Evolutionary conservation across 2,329 filamentous ascomycete genomes (phyloP).

Genomic region (Cladosporium phlei): DNA sequence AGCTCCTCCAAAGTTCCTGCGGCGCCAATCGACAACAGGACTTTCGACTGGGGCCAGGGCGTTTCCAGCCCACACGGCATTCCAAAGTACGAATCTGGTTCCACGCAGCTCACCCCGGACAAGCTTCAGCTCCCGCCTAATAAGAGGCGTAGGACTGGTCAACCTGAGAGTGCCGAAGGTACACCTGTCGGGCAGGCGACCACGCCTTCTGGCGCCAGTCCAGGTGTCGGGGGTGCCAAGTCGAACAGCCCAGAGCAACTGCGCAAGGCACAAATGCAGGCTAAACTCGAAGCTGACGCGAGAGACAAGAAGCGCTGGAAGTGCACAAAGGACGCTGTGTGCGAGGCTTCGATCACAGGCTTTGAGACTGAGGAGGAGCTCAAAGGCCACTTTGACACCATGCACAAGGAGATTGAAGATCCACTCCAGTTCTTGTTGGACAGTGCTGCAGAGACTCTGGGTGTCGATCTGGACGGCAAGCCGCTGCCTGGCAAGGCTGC

Average conservation of each 20-base stretch:
- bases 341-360: slow-evolving; percentile 50
- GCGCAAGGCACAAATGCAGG: slow-evolving; percentile 34
- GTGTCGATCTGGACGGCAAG: slow-evolving; percentile 45
- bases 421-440: slow-evolving; percentile 54
- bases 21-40: slow-evolving; percentile 32
- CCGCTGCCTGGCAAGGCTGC: slow-evolving; percentile 14
- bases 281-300: slow-evolving; percentile 38
- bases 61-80: slow-evolving; percentile 47
- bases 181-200: slow-evolving; percentile 34
- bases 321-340: slow-evolving; percentile 47
- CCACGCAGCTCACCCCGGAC: slow-evolving; percentile 49
- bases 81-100: slow-evolving; percentile 49
- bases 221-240: slow-evolving; percentile 34
- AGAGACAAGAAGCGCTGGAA: slow-evolving; percentile 47
- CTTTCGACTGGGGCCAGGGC: slow-evolving; percentile 27
- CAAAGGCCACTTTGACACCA: slow-evolving; percentile 50
- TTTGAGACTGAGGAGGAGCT: slow-evolving; percentile 53
- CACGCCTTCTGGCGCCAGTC: slow-evolving; percentile 37
- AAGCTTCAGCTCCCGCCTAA: slow-evolving; percentile 54
- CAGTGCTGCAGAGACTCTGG: slow-evolving; percentile 44
- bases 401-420: slow-evolving; percentile 51
- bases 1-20: slow-evolving; percentile 25
- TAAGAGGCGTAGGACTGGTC: slow-evolving; percentile 51
- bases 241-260: slow-evolving; percentile 43
- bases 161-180: slow-evolving; percentile 35